Percentiles rank a stretch among this genome's conserved stretches.
These are phyloP conservation scores for Aspergillus hiratsukae DNA, from an alignment of 2,329 filamentous ascomycete genomes.

Conservation along the genomic window DNA sequence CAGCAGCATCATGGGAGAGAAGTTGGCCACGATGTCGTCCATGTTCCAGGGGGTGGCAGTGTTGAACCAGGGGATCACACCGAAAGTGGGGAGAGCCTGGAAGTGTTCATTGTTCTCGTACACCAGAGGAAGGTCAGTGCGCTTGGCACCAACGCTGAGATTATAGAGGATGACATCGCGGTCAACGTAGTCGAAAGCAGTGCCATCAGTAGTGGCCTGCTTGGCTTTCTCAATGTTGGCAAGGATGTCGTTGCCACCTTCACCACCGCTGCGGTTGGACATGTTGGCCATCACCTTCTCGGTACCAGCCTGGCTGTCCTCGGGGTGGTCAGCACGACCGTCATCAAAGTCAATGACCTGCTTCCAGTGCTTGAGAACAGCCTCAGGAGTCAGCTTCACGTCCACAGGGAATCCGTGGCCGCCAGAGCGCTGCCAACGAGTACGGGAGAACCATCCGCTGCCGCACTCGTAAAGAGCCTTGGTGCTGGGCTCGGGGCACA, in stretches of 20 bases:
- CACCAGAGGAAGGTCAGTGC: conserved; percentile 78
- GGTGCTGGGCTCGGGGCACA: conserved; percentile 75
- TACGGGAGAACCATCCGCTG: conserved; percentile 86
- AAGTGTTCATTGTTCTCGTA: conserved; percentile 91
- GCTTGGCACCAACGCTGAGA: conserved; percentile 86
- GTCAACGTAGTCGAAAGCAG: conserved; percentile 78
- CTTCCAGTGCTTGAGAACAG: conserved; percentile 69
- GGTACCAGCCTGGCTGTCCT: conserved; percentile 69
- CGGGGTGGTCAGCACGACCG: conserved; percentile 79
- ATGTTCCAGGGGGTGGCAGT: conserved; percentile 74
- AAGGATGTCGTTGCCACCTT: conserved; percentile 60
- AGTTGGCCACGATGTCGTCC: conserved; percentile 85
- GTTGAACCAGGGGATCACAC: conserved; percentile 91
- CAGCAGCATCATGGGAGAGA: conserved; percentile 96
- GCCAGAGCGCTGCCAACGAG: conserved; percentile 88
- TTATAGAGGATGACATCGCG: conserved; percentile 93
- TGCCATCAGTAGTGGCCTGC: conserved; percentile 65
- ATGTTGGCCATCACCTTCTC: conserved; percentile 82
- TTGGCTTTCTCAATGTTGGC: conserved; percentile 72
- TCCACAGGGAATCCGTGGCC: conserved; percentile 90
- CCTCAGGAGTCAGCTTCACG: conserved; percentile 76
- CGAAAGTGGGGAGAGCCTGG: conserved; percentile 90
- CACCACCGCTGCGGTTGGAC: conserved; percentile 62
- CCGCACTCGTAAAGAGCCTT: conserved; percentile 92
- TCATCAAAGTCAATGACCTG: conserved; percentile 84